phyloP scores from a whole-genome alignment of 1,284 basidiomycete species.

The Microstroma glucosiphilum region DNA sequence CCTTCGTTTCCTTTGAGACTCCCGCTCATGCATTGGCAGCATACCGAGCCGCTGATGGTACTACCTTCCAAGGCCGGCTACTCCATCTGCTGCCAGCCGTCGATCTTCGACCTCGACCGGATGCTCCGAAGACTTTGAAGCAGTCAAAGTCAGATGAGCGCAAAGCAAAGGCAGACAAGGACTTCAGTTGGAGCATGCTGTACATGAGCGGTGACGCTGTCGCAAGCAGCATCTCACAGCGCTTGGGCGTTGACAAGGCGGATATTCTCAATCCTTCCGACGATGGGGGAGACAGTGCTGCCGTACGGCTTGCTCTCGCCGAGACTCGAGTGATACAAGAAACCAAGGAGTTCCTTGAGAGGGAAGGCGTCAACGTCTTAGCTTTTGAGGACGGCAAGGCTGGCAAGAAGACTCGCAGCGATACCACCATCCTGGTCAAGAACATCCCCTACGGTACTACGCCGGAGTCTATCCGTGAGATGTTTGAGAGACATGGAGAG shows the following conservation, averaged over 20 bases:
- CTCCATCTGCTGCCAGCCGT: conserved; percentile 82
- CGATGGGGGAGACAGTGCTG: conserved; percentile 55
- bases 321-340: conserved; percentile 94
- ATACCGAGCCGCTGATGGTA: conserved; percentile 71
- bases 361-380: conserved; percentile 55
- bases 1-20: conserved; percentile 69
- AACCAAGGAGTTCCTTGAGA: conserved; percentile 72
- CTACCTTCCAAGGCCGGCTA: conserved; percentile 83
- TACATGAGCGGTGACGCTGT: conserved; percentile 97
- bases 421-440: conserved; percentile 84
- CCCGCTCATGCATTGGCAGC: conserved; percentile 68
- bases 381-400: conserved; percentile 14
- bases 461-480: conserved; percentile 64
- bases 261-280: conserved; percentile 66
- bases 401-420: conserved; percentile 32
- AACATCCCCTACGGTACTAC: conserved; percentile 92
- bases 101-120: conserved; percentile 54
- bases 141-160: conserved; percentile 61
- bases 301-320: conserved; percentile 88
- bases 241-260: conserved; percentile 74
- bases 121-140: conserved; percentile 53
- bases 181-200: conserved; percentile 91
- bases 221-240: conserved; percentile 70
- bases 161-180: conserved; percentile 68
- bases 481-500: conserved; percentile 73